Evolutionary conservation across 2,329 filamentous ascomycete species (phyloP).

Genomic region (Bipolaris cookei): DNA sequence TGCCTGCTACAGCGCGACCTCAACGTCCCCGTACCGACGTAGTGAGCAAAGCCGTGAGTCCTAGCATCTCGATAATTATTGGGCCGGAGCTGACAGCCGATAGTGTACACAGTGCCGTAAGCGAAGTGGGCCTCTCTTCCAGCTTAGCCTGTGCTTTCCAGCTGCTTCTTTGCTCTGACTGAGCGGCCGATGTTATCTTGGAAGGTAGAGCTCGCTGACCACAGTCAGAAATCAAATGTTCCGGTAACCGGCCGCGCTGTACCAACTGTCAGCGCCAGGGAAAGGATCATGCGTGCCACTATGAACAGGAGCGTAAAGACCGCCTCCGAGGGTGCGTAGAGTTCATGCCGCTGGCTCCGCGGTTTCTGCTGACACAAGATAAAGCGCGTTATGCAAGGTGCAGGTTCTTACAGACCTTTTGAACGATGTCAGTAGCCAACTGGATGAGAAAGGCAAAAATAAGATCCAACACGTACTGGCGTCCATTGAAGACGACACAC

Average conservation of each 20-base stretch:
- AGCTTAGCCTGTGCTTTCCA: background rate
- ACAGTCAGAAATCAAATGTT: conserved; percentile 42
- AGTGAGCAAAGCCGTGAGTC: conserved; percentile 25
- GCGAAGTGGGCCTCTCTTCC: conserved; percentile 19
- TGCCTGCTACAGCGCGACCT: background rate
- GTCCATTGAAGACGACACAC: conserved; percentile 14
- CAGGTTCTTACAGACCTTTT: conserved; percentile 25
- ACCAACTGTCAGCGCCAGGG: conserved; percentile 37
- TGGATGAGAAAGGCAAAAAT: conserved; percentile 16
- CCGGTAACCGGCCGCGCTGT: conserved; percentile 42
- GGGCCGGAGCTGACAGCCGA: conserved; percentile 3
- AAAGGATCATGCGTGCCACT: conserved; percentile 36
- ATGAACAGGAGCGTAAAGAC: conserved; percentile 43
- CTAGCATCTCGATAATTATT: background rate
- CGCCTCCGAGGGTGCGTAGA: conserved; percentile 37
- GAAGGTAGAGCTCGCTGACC: conserved; percentile 6
- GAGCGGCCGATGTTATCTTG: background rate
- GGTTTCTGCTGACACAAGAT: background rate
- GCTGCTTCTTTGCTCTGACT: background rate
- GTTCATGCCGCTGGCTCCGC: background rate
- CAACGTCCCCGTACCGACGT: conserved; percentile 12
- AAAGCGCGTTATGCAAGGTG: conserved; percentile 21
- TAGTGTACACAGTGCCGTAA: conserved; percentile 30
- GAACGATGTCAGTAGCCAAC: conserved; percentile 21
- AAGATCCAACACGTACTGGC: conserved; percentile 20